Base-by-base conservation (phyloP, 208 protist genomes). In the Trypanosoma caninum region DNA sequence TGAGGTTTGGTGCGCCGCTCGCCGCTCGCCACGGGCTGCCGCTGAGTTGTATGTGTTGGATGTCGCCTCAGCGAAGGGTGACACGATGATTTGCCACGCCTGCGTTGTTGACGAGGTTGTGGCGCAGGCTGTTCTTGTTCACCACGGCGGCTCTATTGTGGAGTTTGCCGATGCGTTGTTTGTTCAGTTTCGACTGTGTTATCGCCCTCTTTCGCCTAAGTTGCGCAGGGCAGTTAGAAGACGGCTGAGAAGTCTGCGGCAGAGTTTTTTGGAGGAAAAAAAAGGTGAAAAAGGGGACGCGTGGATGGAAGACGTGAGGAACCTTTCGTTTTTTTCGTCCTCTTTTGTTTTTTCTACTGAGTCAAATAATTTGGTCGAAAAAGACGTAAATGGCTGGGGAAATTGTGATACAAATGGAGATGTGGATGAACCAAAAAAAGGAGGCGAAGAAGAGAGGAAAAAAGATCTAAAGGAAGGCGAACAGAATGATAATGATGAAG, bases 21-120 rank as follows among this genome's bases (percentile, higher is more conserved):
- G 87, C 46, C 89, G 87, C 60, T 90, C 82, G 0, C 74, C 71
- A 7, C 74, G 71, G 37, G 70, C 80, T 30, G 74, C 84, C 0
- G 76, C 81, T 14, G 82, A 91, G 60, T 73, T 90, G 63, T 94
- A 91, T 58, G 41, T 91, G 22, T 78, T 94, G 68, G 87, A 94
- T 51, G 79, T 94, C 11, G 54, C 72, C 10, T 69, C 80, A 7
- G 58, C 69, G 11, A 81, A 81, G 28, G 70, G 87, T 28, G 87
- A 94, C 50, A 65, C 71, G 5, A 73, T 74, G 52, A 79, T 82
- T 56, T 80, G 80, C 14, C 57, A 69, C 2, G 66, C 77, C 16
- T 74, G 79, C 22, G 87, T 94, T 0, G 47, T 91, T 20, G 87
- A 94, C 57, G 87, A 94, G 68, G 80, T 94, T 5, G 80, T 91